Base-by-base conservation (phyloP, 1,284 basidiomycete genomes). In the Ganoderma leucocontextum region DNA sequence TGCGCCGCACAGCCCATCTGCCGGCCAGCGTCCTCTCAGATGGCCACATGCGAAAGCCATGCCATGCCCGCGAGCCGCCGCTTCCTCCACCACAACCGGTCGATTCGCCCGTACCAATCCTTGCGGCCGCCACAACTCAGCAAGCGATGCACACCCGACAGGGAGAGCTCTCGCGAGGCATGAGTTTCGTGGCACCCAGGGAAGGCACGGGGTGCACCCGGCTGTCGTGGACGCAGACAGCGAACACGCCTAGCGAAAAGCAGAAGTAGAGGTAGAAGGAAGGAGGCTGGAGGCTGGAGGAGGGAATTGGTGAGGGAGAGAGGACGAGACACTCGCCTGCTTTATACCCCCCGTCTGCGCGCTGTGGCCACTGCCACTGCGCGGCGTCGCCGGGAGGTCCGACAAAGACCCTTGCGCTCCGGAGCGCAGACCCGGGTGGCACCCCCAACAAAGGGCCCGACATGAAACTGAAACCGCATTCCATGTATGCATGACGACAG, bases 101-200 rank as follows among this genome's bases (percentile, higher is more conserved):
- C 39, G 44, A 66, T 59, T 72, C 38, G 70, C 74, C 75, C 74
- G 70, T 66, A 74, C 74, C 75, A 76, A 75, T 76, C 75, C 75
- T 76, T 76, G 75, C 75, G 74, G 73, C 74, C 74, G 75, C 75
- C 75, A 76, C 75, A 64, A 76, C 75, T 71, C 74, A 71, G 68
- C 72, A 65, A 49, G 64, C 67, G 70, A 59, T 57, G 67, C 66
- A 41, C 7, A 47, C 66, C 67, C 72, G 29, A 73, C 15, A 33
- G 70, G 67, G 62, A 19, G 62, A 57, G 68, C 67, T 58, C 60
- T 66, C 64, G 69, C 72, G 60, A 64, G 69, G 66, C 70, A 68
- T 66, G 66, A 67, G 72, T 73, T 25, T 64, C 63, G 72, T 73
- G 72, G 72, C 44, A 55, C 70, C 70, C 66, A 71, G 62, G 70